Evolutionary conservation across 768 basidiomycete species (phyloP).

Genomic region (Lanmaoa rubissima): DNA sequence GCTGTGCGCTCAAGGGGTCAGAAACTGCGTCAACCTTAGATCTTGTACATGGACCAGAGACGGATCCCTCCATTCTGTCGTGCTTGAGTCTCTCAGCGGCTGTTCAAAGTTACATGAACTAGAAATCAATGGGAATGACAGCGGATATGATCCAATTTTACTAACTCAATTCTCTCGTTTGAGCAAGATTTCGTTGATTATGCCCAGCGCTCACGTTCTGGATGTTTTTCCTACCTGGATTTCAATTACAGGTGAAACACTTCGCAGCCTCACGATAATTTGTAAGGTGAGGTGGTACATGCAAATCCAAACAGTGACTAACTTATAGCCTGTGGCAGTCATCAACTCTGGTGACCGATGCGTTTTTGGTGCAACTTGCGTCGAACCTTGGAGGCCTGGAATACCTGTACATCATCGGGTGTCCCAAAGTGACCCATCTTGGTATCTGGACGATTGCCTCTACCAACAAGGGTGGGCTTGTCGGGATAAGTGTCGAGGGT

Average conservation of each 20-base stretch:
- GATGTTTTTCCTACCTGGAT: conserved; percentile 53
- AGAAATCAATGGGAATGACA: conserved; percentile 69
- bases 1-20: conserved; percentile 48
- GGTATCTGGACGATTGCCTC: conserved; percentile 55
- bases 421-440: conserved; percentile 61
- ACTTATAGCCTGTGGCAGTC: conserved; percentile 37
- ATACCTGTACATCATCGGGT: conserved; percentile 62
- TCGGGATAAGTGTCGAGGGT: conserved; percentile 58
- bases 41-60: conserved; percentile 81
- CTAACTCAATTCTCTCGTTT: conserved; percentile 53
- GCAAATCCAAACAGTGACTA: background rate
- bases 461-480: conserved; percentile 44
- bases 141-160: conserved; percentile 44
- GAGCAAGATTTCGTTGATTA: conserved; percentile 62
- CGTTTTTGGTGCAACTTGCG: conserved; percentile 48
- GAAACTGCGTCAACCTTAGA: conserved; percentile 58
- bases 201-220: conserved; percentile 63
- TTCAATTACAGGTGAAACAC: conserved; percentile 38
- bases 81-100: conserved; percentile 51
- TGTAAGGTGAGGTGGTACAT: conserved; percentile 53
- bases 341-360: conserved; percentile 59
- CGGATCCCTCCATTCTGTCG: conserved; percentile 60
- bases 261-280: conserved; percentile 61
- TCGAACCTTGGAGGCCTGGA: conserved; percentile 50
- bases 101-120: conserved; percentile 49